phyloP scores from a whole-genome alignment of 495 filamentous ascomycete species.

The Penicillium lividum region DNA sequence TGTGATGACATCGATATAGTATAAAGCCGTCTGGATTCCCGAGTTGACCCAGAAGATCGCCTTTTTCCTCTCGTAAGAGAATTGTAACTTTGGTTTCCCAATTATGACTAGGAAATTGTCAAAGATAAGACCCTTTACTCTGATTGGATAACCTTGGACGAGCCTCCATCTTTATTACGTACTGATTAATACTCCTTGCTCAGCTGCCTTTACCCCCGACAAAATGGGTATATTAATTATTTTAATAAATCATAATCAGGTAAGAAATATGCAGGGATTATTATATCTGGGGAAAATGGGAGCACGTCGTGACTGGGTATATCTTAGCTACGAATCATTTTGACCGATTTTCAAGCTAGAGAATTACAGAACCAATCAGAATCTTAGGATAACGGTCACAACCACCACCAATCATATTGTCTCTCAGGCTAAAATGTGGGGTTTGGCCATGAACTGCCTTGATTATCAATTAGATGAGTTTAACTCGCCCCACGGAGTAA shows the following conservation, averaged over 20 bases:
- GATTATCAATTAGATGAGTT: conserved; percentile 6
- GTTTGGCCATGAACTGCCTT: background rate
- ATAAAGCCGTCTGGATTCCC: conserved; percentile 3
- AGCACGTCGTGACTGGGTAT: background rate
- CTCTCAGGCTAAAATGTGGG: no score
- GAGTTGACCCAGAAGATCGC: conserved; percentile 25
- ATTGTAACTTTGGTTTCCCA: conserved; percentile 5
- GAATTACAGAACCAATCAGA: conserved; percentile 17
- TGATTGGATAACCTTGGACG: conserved; percentile 22
- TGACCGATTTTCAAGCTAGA: background rate
- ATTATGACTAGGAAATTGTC: conserved; percentile 31
- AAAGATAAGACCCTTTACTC: conserved; percentile 23
- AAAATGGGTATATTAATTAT: no score
- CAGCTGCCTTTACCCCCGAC: background rate
- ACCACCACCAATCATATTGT: conserved; percentile 15
- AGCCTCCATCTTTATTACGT: conserved; percentile 29
- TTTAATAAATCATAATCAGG: no score
- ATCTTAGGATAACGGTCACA: conserved; percentile 16
- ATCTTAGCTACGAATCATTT: background rate
- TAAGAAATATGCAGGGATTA: background rate
- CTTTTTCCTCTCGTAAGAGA: conserved; percentile 34
- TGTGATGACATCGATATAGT: conserved; percentile 26
- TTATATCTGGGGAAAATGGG: background rate
- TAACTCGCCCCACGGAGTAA: conserved; percentile 14
- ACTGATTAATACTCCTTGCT: conserved; percentile 15